Percentiles rank a stretch among this genome's conserved stretches.
phyloP scores from a whole-genome alignment of 1,139 yeast species.

The Taiozyma onychis region DNA sequence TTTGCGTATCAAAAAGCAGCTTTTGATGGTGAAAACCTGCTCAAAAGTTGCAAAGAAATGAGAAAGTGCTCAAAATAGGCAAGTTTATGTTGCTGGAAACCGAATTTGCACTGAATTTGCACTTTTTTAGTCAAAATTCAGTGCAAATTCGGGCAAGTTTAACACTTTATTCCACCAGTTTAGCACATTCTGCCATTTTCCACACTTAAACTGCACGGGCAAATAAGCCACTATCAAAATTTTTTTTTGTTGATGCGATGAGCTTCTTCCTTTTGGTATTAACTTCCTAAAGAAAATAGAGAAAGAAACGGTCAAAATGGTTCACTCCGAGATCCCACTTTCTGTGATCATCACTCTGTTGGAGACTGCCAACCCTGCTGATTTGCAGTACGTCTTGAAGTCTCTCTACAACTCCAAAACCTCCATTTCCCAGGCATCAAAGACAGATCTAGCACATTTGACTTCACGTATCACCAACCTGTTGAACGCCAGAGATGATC shows the following conservation, averaged over 20 bases:
- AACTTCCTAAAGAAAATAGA: not conserved
- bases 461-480: conserved; percentile 51
- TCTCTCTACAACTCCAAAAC: conserved; percentile 26
- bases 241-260: conserved; percentile 4
- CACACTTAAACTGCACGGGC: not conserved
- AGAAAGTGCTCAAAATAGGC: too few species aligned
- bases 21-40: too few species aligned
- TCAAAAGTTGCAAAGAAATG: too few species aligned
- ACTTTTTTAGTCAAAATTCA: too few species aligned
- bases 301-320: conserved; percentile 6
- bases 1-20: too few species aligned
- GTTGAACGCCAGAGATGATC: conserved; percentile 41
- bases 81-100: too few species aligned
- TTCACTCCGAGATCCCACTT: conserved; percentile 25
- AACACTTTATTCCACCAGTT: too few species aligned
- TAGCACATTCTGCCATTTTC: conserved; percentile 2
- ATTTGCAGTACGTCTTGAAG: conserved; percentile 28
- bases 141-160: too few species aligned
- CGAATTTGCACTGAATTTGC: too few species aligned
- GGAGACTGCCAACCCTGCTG: conserved; percentile 27
- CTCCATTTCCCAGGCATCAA: conserved; percentile 36
- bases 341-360: conserved; percentile 26
- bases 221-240: not conserved
- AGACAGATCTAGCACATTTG: conserved; percentile 51
- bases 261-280: conserved; percentile 1